These are phyloP conservation scores for Beauveria varroae DNA, from an alignment of 2,329 filamentous ascomycete genomes.

Conservation along the genomic window DNA sequence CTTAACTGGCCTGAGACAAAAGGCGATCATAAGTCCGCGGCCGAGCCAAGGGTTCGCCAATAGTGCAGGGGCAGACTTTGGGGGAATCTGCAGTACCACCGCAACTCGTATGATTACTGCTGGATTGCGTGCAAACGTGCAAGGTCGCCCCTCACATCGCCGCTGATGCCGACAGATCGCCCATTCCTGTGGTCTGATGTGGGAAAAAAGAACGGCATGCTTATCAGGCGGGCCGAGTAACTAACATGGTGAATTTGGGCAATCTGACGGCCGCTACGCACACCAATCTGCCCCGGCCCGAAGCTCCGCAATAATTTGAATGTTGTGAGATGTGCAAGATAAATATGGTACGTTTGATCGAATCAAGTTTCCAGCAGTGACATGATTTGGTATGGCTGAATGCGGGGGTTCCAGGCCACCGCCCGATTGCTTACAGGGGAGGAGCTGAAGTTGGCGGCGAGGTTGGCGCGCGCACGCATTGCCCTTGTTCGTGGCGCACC, in stretches of 20 bases:
- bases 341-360: too few species aligned
- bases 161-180: conserved; percentile 3
- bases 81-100: background rate
- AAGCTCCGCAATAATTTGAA: background rate
- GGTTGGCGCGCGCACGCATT: background rate
- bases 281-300: background rate
- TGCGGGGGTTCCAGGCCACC: too few species aligned
- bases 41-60: background rate
- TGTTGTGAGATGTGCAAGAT: background rate
- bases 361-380: background rate
- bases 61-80: background rate
- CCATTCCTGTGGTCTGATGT: background rate
- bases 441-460: too few species aligned
- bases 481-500: background rate
- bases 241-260: background rate
- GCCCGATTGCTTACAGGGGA: background rate
- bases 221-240: background rate
- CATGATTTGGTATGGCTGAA: background rate
- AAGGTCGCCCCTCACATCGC: background rate
- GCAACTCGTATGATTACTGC: background rate
- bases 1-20: background rate
- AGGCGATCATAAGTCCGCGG: too few species aligned
- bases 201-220: background rate
- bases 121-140: background rate
- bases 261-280: background rate